Evolutionary conservation across 306 rosid species (phyloP).

Genomic region (Quercus berberidifolia): DNA sequence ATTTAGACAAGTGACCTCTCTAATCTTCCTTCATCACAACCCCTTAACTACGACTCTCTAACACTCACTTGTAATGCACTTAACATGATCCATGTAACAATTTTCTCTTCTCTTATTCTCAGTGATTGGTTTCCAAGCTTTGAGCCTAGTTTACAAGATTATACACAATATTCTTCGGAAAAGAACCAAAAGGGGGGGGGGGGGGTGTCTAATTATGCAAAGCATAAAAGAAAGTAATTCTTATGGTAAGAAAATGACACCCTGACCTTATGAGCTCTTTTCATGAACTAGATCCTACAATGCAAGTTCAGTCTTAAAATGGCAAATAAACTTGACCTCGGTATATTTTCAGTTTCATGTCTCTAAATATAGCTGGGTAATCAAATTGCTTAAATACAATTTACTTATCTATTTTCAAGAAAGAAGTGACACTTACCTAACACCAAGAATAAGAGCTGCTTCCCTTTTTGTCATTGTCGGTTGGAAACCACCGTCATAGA

Average conservation of each 20-base stretch:
- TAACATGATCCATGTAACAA: neutral
- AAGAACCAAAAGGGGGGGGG: too few species aligned
- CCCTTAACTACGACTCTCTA: neutral
- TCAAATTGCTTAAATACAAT: neutral
- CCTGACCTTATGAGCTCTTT: neutral
- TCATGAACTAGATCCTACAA: neutral
- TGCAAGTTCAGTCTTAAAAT: neutral
- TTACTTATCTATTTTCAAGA: neutral
- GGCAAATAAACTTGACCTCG: neutral
- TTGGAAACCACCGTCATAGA: conserved; percentile 74
- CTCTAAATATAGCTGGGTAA: neutral
- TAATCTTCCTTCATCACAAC: neutral
- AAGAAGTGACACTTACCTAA: conserved; percentile 44
- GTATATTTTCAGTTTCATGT: neutral
- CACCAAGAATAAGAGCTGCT: conserved; percentile 72
- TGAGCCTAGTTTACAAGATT: neutral
- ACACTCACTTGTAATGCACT: neutral
- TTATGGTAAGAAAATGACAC: neutral
- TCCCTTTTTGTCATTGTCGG: conserved; percentile 67
- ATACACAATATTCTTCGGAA: too few species aligned
- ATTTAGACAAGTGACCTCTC: neutral
- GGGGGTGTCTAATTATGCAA: too few species aligned
- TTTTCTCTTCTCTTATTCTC: neutral
- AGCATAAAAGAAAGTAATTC: neutral
- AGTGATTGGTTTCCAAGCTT: neutral